phyloP scores from a whole-genome alignment of 805 yeast genomes.

The Saccharomycopsis selenospora region DNA sequence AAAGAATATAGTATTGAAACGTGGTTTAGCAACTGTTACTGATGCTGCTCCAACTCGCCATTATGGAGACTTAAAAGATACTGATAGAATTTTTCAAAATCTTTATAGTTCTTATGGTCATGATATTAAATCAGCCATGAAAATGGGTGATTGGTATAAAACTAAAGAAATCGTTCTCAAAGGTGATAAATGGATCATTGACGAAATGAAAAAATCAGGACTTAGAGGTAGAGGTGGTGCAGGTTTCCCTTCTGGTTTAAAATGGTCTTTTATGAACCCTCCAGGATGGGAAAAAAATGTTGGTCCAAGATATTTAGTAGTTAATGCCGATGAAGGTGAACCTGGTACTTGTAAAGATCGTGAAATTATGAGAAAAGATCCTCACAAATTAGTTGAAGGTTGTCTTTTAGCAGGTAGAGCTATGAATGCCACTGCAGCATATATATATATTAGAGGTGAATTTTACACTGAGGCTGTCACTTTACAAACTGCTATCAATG shows the following conservation, averaged over 20 bases:
- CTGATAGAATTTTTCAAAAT: conserved; percentile 83
- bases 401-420: conserved; percentile 84
- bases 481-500: conserved; percentile 77
- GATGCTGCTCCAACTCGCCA: conserved; percentile 44
- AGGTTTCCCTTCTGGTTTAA: conserved; percentile 85
- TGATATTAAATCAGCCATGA: conserved; percentile 65
- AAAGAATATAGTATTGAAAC: conserved; percentile 7
- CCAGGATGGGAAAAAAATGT: conserved; percentile 89
- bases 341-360: conserved; percentile 93
- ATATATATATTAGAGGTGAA: conserved; percentile 86
- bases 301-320: conserved; percentile 85
- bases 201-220: conserved; percentile 78
- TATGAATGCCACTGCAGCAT: conserved; percentile 90
- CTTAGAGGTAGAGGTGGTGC: conserved; percentile 92
- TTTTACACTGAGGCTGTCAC: conserved; percentile 73
- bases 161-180: conserved; percentile 77
- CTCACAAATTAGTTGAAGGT: conserved; percentile 89
- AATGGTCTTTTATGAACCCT: conserved; percentile 93
- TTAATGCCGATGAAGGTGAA: conserved; percentile 92
- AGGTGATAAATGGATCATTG: conserved; percentile 87
- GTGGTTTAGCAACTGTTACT: conserved; percentile 34
- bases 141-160: conserved; percentile 89
- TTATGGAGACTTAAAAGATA: conserved; percentile 73
- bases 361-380: conserved; percentile 85
- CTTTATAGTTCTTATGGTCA: conserved; percentile 68